These are phyloP conservation scores for Gossypium arboreum DNA, from an alignment of 345 rosid genomes.

Conservation along the genomic window DNA sequence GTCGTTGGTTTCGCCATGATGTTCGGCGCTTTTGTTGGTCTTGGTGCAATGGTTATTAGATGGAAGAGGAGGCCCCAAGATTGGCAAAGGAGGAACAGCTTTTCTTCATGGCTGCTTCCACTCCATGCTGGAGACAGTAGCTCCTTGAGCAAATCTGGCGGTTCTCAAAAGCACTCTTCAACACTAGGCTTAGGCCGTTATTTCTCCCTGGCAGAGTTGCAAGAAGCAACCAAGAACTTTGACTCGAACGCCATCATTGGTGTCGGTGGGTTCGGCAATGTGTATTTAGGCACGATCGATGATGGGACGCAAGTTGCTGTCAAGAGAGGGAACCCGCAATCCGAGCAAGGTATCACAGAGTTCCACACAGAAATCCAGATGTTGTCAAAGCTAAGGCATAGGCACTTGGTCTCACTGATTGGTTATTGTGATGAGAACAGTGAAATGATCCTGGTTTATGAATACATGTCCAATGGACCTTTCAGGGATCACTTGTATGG, in stretches of 20 bases:
- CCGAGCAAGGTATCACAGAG: conserved; percentile 83
- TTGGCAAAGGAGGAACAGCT: conserved; percentile 77
- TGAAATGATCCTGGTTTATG: conserved; percentile 81
- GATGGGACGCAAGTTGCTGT: conserved; percentile 75
- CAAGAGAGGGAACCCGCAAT: conserved; percentile 83
- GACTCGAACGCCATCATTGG: conserved; percentile 63
- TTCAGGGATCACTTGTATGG: conserved; percentile 75
- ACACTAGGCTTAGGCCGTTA: conserved; percentile 62
- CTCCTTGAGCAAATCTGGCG: conserved; percentile 58
- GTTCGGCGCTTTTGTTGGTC: conserved; percentile 82
- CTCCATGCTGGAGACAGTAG: conserved; percentile 63
- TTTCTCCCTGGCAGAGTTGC: conserved; percentile 64
- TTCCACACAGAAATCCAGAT: conserved; percentile 83
- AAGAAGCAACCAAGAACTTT: conserved; percentile 67
- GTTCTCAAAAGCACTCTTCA: conserved; percentile 59
- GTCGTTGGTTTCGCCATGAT: conserved; percentile 81
- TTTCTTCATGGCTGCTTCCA: conserved; percentile 83
- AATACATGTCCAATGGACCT: conserved; percentile 82
- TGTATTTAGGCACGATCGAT: conserved; percentile 57
- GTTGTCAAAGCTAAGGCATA: conserved; percentile 80
- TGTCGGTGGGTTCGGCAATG: conserved; percentile 82
- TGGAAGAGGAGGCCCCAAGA: conserved; percentile 84
- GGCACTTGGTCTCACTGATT: conserved; percentile 78
- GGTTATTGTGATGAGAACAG: conserved; percentile 74
- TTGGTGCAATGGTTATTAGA: conserved; percentile 76